Evolutionary conservation across 2,329 filamentous ascomycete species (phyloP).

Genomic region (Delphinella strobiligena): DNA sequence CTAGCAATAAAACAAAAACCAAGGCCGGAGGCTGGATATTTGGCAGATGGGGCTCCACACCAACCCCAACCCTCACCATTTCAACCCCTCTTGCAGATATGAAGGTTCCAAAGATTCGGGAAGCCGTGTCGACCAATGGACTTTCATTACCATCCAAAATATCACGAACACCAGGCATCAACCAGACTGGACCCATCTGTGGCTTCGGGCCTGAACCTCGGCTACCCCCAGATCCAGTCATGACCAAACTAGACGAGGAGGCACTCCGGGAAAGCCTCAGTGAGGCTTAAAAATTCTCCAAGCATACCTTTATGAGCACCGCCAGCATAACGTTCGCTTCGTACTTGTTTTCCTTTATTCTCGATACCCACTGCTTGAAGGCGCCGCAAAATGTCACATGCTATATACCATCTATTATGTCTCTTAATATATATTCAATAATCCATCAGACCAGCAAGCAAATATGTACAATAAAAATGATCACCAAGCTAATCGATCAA

Average conservation of each 20-base stretch:
- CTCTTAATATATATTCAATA: no score
- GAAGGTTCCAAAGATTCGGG: constrained; percentile 1
- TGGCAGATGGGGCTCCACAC: constrained; percentile 45
- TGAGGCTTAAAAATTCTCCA: constrained; percentile 17
- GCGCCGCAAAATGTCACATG: no score
- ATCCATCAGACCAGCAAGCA: no score
- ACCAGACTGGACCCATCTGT: constrained; percentile 62
- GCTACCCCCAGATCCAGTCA: constrained; percentile 44
- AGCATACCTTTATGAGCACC: no score
- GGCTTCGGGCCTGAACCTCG: constrained; percentile 52
- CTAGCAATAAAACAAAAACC: constrained; percentile 1
- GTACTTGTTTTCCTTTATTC: no score
- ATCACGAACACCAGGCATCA: constrained; percentile 58
- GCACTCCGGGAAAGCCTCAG: constrained; percentile 49
- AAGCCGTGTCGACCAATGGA: background rate
- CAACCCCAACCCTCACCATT: constrained; percentile 14
- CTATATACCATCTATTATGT: no score
- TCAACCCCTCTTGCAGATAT: constrained; percentile 8
- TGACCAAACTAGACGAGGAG: constrained; percentile 46
- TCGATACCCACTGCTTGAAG: no score
- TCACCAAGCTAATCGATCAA: no score
- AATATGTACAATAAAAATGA: no score
- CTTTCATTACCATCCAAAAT: constrained; percentile 19
- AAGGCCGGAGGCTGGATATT: constrained; percentile 55
- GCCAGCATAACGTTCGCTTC: no score